Evolutionary conservation across 805 yeast species (phyloP).

Genomic region (Ogataea zsoltii): DNA sequence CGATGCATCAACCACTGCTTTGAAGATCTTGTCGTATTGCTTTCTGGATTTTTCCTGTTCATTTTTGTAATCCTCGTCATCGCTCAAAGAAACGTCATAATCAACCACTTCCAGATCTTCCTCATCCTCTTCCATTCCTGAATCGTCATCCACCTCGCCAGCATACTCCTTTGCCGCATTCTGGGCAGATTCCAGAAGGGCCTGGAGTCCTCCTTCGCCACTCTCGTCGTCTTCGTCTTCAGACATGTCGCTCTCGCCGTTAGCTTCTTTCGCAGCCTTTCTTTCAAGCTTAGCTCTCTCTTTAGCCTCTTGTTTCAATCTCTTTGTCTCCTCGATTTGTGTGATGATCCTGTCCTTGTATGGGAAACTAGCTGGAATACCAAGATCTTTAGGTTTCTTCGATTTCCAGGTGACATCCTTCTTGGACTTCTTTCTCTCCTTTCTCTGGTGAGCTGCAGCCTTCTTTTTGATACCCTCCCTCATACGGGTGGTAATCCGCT

Average conservation of each 20-base stretch:
- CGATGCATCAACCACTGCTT: slow-evolving; percentile 86
- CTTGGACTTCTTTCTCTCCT: slow-evolving; percentile 78
- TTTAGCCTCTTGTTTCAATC: slow-evolving; percentile 55
- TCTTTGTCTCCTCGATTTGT: slow-evolving; percentile 67
- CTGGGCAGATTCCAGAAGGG: slow-evolving; percentile 87
- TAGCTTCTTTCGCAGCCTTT: slow-evolving; percentile 40
- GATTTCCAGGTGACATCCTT: slow-evolving; percentile 95
- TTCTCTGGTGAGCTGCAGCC: slow-evolving; percentile 87
- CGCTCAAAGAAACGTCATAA: slow-evolving; percentile 46
- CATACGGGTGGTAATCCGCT: slow-evolving; percentile 89
- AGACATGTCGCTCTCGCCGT: slow-evolving; percentile 35
- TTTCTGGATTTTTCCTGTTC: slow-evolving; percentile 77
- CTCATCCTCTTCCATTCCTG: slow-evolving; percentile 35
- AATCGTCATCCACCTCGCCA: slow-evolving; percentile 44
- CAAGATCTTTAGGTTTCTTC: slow-evolving; percentile 80
- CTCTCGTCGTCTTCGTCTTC: slow-evolving; percentile 43
- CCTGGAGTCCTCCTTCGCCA: slow-evolving; percentile 60
- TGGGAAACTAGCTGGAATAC: slow-evolving; percentile 94
- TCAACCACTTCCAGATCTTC: slow-evolving; percentile 47
- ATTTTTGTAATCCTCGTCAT: slow-evolving; percentile 40
- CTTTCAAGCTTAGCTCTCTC: slow-evolving; percentile 49
- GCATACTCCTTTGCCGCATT: slow-evolving; percentile 76
- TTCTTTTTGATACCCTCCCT: slow-evolving; percentile 96
- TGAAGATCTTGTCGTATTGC: slow-evolving; percentile 92
- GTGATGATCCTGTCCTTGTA: slow-evolving; percentile 80